A percentile compares a stretch with the other conserved stretches of the same genome.
Conservation (phyloP, 2,329 filamentous ascomycete species). For the Neodidymelliopsis sp. region DNA sequence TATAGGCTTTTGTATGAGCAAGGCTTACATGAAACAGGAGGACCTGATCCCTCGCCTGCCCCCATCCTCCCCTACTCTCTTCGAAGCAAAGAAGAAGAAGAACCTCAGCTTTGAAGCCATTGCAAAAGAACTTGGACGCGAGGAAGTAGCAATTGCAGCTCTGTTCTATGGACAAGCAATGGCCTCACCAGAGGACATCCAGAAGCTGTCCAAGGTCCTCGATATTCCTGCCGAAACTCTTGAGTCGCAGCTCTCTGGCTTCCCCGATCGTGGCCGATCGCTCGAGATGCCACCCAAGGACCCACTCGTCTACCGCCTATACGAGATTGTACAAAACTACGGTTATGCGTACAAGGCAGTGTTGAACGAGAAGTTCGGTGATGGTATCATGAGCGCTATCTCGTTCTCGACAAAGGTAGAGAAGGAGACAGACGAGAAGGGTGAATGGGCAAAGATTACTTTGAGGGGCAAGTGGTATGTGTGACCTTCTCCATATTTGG, state of each 20-base stretch:
- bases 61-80: conserved; percentile 74
- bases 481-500: neutral
- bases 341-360: conserved; percentile 96
- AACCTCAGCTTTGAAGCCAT: conserved; percentile 82
- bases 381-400: conserved; percentile 96
- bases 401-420: conserved; percentile 89
- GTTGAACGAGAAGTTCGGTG: conserved; percentile 83
- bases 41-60: conserved; percentile 75
- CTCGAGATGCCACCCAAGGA: conserved; percentile 86
- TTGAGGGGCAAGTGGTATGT: conserved; percentile 80
- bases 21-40: conserved; percentile 55
- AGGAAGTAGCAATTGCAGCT: conserved; percentile 84
- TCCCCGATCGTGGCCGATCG: conserved; percentile 80
- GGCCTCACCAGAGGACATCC: conserved; percentile 73
- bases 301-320: conserved; percentile 87
- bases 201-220: conserved; percentile 71
- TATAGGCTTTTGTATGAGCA: neutral
- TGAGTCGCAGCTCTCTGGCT: conserved; percentile 70
- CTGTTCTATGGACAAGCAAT: conserved; percentile 89
- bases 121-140: conserved; percentile 74
- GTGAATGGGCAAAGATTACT: conserved; percentile 86
- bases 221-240: conserved; percentile 66
- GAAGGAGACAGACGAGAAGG: conserved; percentile 88
- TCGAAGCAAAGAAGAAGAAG: conserved; percentile 79
- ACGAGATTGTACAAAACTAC: conserved; percentile 96